A percentile compares a stretch with the other conserved stretches of the same genome.
Conservation (phyloP, 805 yeast genomes). For the Candida tibetensis region DNA sequence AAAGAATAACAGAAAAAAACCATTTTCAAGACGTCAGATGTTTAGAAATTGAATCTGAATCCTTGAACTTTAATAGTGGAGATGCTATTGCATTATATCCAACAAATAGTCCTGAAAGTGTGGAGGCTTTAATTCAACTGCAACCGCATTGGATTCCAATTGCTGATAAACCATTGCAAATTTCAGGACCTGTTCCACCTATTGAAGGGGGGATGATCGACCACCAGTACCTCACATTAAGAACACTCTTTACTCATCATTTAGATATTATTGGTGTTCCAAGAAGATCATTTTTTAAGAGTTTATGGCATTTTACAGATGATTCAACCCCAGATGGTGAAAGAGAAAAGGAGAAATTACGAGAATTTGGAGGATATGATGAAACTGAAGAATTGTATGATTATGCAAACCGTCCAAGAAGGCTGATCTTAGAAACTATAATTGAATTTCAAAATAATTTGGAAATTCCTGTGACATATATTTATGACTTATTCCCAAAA, state of each 20-base stretch:
- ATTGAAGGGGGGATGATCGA: slow-evolving; percentile 61
- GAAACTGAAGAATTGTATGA: slow-evolving; percentile 81
- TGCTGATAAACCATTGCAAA: slow-evolving; percentile 57
- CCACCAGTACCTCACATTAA: slow-evolving; percentile 52
- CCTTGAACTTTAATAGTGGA: slow-evolving; percentile 60
- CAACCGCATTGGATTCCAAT: slow-evolving; percentile 69
- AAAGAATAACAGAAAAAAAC: slow-evolving; percentile 60
- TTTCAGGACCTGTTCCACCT: slow-evolving; percentile 35
- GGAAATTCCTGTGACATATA: slow-evolving; percentile 68
- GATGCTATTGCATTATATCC: slow-evolving; percentile 82
- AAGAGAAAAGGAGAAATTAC: slow-evolving; percentile 71
- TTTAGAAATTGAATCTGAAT: slow-evolving; percentile 41
- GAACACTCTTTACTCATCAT: slow-evolving; percentile 73
- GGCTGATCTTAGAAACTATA: slow-evolving; percentile 81
- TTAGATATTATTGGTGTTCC: slow-evolving; percentile 83
- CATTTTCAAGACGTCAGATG: slow-evolving; percentile 92
- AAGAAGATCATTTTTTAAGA: slow-evolving; percentile 72
- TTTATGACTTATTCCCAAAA: slow-evolving; percentile 74
- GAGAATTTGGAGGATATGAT: slow-evolving; percentile 68
- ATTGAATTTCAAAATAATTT: slow-evolving; percentile 74
- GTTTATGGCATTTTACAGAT: slow-evolving; percentile 64
- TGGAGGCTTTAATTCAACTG: slow-evolving; percentile 57
- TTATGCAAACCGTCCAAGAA: slow-evolving; percentile 89
- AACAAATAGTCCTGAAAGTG: slow-evolving; percentile 59
- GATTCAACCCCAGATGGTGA: slow-evolving; percentile 52